Percentiles rank a stretch among this genome's conserved stretches.
These are phyloP conservation scores for Pistacia integerrima DNA, from an alignment of 345 rosid species.

Conservation along the genomic window DNA sequence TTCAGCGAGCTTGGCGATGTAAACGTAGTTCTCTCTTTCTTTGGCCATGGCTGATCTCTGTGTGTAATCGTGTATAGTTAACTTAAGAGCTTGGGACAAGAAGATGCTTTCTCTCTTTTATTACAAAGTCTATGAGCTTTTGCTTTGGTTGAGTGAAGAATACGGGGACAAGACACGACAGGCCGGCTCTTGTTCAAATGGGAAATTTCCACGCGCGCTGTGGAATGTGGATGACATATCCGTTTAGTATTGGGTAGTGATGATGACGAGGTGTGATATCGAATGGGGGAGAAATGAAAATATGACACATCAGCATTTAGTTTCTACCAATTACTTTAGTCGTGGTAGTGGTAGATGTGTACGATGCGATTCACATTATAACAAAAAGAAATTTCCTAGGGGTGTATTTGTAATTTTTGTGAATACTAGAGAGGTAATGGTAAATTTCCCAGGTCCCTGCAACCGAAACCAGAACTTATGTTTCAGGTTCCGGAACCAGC, in stretches of 20 bases:
- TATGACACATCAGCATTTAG: conserved; percentile 12
- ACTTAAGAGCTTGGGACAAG: not conserved
- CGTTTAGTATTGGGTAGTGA: not conserved
- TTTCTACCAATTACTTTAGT: not conserved
- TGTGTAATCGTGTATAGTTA: no score
- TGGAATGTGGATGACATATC: not conserved
- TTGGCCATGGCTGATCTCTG: conserved; percentile 33
- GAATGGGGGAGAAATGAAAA: not conserved
- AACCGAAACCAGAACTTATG: no score
- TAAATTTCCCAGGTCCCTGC: no score
- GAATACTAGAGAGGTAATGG: no score
- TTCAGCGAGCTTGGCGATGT: conserved; percentile 60
- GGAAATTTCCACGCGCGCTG: not conserved
- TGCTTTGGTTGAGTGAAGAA: not conserved
- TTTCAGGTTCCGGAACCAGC: no score
- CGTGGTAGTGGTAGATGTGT: no score
- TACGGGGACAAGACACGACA: conserved; percentile 18
- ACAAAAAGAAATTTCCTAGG: no score
- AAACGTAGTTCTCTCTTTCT: conserved; percentile 49
- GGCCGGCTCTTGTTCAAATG: conserved; percentile 13
- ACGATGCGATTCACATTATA: no score
- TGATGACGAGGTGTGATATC: not conserved
- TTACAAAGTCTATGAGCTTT: not conserved
- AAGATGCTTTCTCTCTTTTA: not conserved
- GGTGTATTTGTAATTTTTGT: no score